Base-by-base conservation (phyloP, 1,139 yeast genomes). In the Spathaspora sp. region DNA sequence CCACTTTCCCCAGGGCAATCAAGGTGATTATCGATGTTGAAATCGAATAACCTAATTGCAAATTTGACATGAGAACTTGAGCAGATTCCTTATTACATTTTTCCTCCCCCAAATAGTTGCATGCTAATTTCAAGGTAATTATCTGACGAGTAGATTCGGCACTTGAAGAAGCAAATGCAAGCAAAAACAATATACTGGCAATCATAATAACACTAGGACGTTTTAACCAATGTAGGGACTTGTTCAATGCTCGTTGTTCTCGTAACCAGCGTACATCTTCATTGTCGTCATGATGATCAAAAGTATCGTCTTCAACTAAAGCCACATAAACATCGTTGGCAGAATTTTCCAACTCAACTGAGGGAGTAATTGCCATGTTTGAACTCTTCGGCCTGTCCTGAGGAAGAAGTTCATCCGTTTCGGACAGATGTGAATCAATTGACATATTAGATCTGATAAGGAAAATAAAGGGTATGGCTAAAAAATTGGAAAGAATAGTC, bases 1-100 rank as follows among this genome's bases (percentile, higher is more conserved):
- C 89, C 9, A 82, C 59, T 51, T 76, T 74, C 3, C 76, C 74
- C 51, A 74, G 63, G 2, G 77, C 75, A 6, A 74, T 45, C 39
- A 76, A 60, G 54, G 66, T 65, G 15, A 67, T 55, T 4, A 64
- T 45, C 5, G 67, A 72, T 13, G 58, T 48, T n/a, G 64, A 51
- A 3, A 71, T 49, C 9, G 57, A 52, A 42, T 56, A 59, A n/a
- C 59, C 63, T 55, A 70, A 60, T 43, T 64, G 67, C 50, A 70
- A 65, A 52, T 72, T 64, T 17, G 76, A 70, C 43, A 72, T 60
- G 46, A 70, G 49, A 2, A 68, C 51, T 53, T 73, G 79, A 2
- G 70, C 64, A 15, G 60, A 62, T 1, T 57, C 59, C 2, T 70
- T 64, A 42, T 63, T 63, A 52, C 79, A 74, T 2, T 36, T 33